These are phyloP conservation scores for Silybum marianum DNA, from an alignment of 129 eudicot genomes.

Conservation along the genomic window DNA sequence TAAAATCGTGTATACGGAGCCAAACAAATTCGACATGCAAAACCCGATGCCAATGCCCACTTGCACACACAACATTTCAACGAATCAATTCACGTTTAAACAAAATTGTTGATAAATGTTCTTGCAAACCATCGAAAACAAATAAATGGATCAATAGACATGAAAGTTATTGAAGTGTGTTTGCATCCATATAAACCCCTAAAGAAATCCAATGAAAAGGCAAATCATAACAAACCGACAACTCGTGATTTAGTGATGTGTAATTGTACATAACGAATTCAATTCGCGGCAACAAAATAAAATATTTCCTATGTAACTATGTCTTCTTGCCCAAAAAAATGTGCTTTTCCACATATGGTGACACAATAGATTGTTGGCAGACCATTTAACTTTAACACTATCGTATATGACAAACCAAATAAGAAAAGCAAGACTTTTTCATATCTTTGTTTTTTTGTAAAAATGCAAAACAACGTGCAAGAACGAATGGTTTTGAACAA, in stretches of 20 bases:
- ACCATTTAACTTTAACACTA: not conserved
- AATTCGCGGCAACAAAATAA: not conserved
- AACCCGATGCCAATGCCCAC: not conserved
- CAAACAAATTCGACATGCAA: not conserved
- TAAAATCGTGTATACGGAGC: too few species aligned
- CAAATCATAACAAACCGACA: not conserved
- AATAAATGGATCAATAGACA: not conserved
- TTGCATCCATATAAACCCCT: not conserved
- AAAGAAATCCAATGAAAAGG: not conserved
- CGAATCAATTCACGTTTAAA: not conserved
- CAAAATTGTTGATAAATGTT: not conserved
- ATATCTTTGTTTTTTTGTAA: not conserved
- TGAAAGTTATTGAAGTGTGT: not conserved
- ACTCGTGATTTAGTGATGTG: not conserved
- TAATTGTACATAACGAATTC: not conserved
- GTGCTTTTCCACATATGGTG: not conserved
- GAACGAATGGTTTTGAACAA: not conserved
- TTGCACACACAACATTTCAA: not conserved
- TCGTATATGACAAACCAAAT: not conserved
- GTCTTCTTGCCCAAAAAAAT: not conserved
- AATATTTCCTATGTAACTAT: not conserved
- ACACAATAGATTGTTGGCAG: not conserved
- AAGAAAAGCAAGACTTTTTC: not conserved
- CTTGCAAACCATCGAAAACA: not conserved
- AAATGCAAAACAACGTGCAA: not conserved